These are phyloP conservation scores for Nakazawaea sp. DNA, from an alignment of 805 yeast species.

Conservation along the genomic window DNA sequence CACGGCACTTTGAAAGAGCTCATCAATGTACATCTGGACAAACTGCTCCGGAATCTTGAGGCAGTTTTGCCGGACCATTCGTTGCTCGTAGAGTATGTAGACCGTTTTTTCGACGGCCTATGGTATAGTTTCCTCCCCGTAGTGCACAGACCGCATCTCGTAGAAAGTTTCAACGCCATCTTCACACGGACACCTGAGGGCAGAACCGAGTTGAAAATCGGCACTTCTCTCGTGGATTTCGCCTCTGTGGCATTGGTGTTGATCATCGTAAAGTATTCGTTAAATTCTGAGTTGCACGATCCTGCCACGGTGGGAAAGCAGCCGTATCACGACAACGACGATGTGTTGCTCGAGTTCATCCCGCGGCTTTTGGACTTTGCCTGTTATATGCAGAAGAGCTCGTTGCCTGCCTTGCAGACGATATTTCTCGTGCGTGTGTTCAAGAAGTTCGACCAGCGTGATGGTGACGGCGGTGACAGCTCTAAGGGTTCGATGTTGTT, in stretches of 20 bases:
- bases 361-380: neutral
- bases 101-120: neutral
- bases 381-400: neutral
- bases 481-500: constrained; percentile 4
- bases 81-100: neutral
- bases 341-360: neutral
- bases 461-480: constrained; percentile 11
- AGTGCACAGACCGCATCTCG: constrained; percentile 27
- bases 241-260: constrained; percentile 1
- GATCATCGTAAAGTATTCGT: neutral
- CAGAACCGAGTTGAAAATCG: neutral
- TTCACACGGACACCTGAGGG: neutral
- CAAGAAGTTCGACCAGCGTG: constrained; percentile 1
- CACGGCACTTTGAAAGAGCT: neutral
- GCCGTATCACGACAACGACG: constrained; percentile 5
- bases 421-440: constrained; percentile 1
- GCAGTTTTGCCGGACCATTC: neutral
- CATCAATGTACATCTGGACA: neutral
- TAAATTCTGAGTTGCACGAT: neutral
- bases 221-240: too few species aligned
- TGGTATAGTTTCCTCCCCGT: constrained; percentile 29
- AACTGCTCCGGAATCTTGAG: neutral
- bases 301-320: too few species aligned
- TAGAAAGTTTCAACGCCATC: neutral
- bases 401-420: constrained; percentile 8